Conservation (phyloP, 2,329 filamentous ascomycete genomes). For the Leptoxyphium fumago region DNA sequence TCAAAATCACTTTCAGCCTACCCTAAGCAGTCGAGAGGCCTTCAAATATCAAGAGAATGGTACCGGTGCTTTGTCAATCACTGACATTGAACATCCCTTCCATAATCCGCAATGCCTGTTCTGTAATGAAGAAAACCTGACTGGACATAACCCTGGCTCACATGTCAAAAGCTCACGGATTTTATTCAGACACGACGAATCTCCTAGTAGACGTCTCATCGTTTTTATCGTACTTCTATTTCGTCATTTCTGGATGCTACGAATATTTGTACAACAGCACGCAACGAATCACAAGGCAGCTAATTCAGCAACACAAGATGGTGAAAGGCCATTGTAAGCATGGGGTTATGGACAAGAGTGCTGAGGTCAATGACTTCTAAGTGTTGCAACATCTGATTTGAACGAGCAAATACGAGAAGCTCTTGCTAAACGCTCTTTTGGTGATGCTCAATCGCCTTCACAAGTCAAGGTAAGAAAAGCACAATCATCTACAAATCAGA, state of each 20-base stretch:
- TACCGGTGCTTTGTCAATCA: background rate
- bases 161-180: constrained; percentile 35
- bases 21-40: background rate
- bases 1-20: background rate
- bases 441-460: background rate
- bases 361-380: constrained; percentile 3
- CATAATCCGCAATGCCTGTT: constrained; percentile 18
- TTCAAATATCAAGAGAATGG: background rate
- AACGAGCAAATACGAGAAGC: background rate
- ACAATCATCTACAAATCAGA: background rate
- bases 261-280: constrained; percentile 39
- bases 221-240: constrained; percentile 33
- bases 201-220: constrained; percentile 30
- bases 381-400: background rate
- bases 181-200: constrained; percentile 21
- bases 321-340: constrained; percentile 32
- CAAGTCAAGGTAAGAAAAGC: background rate
- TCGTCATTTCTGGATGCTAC: constrained; percentile 33
- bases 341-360: background rate
- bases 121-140: constrained; percentile 20
- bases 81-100: background rate
- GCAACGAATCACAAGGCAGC: constrained; percentile 27
- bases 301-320: constrained; percentile 37
- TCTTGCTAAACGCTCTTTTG: background rate
- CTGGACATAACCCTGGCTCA: constrained; percentile 29